Conservation (phyloP, 768 basidiomycete species). For the Clitopilus passeckerianus region DNA sequence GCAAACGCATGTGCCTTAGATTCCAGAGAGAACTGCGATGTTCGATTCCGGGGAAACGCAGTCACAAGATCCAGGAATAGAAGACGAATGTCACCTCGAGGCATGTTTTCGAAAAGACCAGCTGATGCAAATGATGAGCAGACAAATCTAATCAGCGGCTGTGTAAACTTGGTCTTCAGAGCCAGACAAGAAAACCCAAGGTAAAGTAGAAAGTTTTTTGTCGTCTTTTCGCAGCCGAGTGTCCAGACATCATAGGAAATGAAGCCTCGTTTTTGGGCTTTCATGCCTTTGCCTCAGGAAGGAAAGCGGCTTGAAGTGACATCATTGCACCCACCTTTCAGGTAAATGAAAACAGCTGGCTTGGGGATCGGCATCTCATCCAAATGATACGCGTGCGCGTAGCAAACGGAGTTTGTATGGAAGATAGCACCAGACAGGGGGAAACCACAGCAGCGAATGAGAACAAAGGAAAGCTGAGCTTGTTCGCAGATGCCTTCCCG, state of each 20-base stretch:
- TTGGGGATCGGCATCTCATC: not conserved
- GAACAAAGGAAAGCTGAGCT: not conserved
- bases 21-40: not conserved
- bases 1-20: not conserved
- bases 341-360: not conserved
- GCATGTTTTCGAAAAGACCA: not conserved
- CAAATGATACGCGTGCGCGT: not conserved
- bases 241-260: not conserved
- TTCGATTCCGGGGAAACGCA: not conserved
- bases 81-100: not conserved
- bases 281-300: not conserved
- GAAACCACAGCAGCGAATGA: not conserved
- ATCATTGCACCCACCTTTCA: not conserved
- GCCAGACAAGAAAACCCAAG: not conserved
- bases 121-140: not conserved
- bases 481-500: not conserved
- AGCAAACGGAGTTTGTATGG: not conserved
- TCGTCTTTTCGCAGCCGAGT: not conserved
- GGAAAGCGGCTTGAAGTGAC: not conserved
- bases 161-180: not conserved
- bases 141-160: not conserved
- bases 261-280: not conserved
- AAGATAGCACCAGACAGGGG: not conserved
- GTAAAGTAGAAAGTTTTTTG: not conserved
- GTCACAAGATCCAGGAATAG: conserved; percentile 1